Evolutionary conservation across 2,329 filamentous ascomycete genomes (phyloP), one percentile per base, ranked within the genome.

Genomic region (Xylaria sp.): DNA sequence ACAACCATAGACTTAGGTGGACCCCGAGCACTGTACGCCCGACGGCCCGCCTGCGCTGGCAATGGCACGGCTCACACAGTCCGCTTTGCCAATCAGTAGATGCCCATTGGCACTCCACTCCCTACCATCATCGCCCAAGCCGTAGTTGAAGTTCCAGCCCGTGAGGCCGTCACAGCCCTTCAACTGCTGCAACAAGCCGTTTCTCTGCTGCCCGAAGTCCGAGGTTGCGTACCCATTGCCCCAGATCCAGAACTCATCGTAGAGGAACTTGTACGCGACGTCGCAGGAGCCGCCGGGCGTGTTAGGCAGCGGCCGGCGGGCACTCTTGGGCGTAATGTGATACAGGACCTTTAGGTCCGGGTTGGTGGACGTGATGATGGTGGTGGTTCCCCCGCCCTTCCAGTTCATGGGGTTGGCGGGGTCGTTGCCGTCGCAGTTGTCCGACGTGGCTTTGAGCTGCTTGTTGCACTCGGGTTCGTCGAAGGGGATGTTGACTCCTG

Each of bases 21-120:
- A 33, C 29, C 29, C 29, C 29, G 29, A 33, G 29, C 29, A 33
- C 6, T 33, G 29, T 33, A 33, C 29, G 29, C 29, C n/a, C n/a
- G n/a, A n/a, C 46, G 54, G 54, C 44, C 54, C 54, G 44, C 44
- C 47, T 37, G 54, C 44, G 35, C 54, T 58, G 27, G 23, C 54
- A 51, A 58, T 58, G 31, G 54, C 54, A 52, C 43, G 54, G 44
- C 33, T 46, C 44, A 58, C 46, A 44, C 54, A 58, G 54, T 27
- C 54, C 33, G 54, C 54, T 44, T 58, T 58, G 54, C 54, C 54
- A 51, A 58, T 58, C 46, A 58, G 46, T 41, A 58, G 54, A 58
- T 44, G 54, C 17, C 54, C 54, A 58, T 52, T 52, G 37, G 54
- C 54, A 58, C 44, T 58, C 54, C 54, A 58, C 54, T 58, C 54